phyloP scores from a whole-genome alignment of 2,329 filamentous ascomycete genomes.

The Alternaria tenuissima region DNA sequence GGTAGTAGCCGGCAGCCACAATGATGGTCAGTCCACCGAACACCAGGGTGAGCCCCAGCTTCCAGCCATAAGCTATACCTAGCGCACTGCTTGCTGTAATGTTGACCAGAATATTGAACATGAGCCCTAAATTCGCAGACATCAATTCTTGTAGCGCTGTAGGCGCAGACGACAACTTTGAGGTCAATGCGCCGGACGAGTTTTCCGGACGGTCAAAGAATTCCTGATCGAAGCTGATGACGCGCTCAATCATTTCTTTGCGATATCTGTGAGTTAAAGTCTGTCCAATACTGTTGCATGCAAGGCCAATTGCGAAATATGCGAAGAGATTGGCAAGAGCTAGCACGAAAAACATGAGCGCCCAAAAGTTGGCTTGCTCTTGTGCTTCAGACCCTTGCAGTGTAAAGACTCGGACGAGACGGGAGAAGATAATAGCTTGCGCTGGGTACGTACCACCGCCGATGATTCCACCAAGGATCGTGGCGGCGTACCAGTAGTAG shows the following conservation, averaged over 20 bases:
- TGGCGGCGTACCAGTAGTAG: conserved; percentile 1
- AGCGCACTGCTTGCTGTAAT: conserved; percentile 18
- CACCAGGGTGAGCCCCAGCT: conserved; percentile 18
- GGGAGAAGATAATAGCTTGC: conserved; percentile 28
- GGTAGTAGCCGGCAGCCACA: conserved; percentile 13
- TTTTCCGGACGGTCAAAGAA: conserved; percentile 92
- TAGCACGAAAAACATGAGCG: conserved; percentile 37
- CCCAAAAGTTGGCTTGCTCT: conserved; percentile 27
- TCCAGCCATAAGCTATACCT: conserved; percentile 23
- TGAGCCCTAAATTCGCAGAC: conserved; percentile 22
- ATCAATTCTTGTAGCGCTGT: conserved; percentile 52
- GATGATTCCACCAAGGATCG: not conserved
- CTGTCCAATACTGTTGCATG: conserved; percentile 68
- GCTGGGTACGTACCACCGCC: conserved; percentile 8
- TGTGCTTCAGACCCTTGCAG: conserved; percentile 20
- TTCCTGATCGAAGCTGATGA: conserved; percentile 83
- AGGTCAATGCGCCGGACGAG: conserved; percentile 81
- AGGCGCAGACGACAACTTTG: conserved; percentile 56
- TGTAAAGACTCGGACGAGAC: conserved; percentile 26
- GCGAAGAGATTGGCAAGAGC: conserved; percentile 25
- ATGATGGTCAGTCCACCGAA: conserved; percentile 18
- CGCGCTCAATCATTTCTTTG: conserved; percentile 17
- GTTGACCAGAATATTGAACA: conserved; percentile 17
- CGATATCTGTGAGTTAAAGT: conserved; percentile 14
- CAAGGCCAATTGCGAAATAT: conserved; percentile 63